Evolutionary conservation across 2,329 filamentous ascomycete genomes (phyloP).

Genomic region (Epichloe sibirici): DNA sequence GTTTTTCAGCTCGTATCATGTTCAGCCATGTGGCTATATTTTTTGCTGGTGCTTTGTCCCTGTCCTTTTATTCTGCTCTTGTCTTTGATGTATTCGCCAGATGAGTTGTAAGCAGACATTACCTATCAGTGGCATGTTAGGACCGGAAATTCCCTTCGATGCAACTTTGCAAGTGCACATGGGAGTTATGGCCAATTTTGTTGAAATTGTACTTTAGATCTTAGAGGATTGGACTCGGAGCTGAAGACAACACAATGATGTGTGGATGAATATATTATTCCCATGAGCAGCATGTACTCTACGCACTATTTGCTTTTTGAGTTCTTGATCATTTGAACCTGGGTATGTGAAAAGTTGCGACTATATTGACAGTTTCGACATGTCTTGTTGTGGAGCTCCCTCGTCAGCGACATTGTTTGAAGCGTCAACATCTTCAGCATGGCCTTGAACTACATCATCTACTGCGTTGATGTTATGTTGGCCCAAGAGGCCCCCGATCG

Average conservation of each 20-base stretch:
- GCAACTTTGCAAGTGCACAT: not conserved
- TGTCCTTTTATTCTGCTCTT: constrained; percentile 8
- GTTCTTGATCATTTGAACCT: not conserved
- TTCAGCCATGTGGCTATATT: constrained; percentile 8
- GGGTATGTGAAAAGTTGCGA: constrained; percentile 12
- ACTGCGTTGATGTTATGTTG: not conserved
- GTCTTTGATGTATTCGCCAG: constrained; percentile 7
- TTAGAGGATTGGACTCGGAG: constrained; percentile 6
- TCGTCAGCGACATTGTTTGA: not conserved
- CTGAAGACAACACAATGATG: not conserved
- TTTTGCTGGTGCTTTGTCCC: constrained; percentile 3
- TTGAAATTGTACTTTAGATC: constrained; percentile 29
- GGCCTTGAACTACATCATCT: not conserved
- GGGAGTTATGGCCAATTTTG: constrained; percentile 18
- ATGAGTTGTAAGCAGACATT: constrained; percentile 13
- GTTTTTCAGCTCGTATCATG: constrained; percentile 7
- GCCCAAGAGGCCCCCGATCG: not conserved
- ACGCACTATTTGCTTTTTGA: not conserved
- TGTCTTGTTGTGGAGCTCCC: constrained; percentile 13
- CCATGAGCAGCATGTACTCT: not conserved
- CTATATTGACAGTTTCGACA: constrained; percentile 18
- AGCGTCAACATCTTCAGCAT: not conserved
- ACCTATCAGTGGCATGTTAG: constrained; percentile 23
- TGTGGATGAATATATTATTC: constrained; percentile 13
- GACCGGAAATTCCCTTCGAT: constrained; percentile 13